These are phyloP conservation scores for Tripterygium wilfordii DNA, from an alignment of 177 flowering plant genomes.

Conservation along the genomic window DNA sequence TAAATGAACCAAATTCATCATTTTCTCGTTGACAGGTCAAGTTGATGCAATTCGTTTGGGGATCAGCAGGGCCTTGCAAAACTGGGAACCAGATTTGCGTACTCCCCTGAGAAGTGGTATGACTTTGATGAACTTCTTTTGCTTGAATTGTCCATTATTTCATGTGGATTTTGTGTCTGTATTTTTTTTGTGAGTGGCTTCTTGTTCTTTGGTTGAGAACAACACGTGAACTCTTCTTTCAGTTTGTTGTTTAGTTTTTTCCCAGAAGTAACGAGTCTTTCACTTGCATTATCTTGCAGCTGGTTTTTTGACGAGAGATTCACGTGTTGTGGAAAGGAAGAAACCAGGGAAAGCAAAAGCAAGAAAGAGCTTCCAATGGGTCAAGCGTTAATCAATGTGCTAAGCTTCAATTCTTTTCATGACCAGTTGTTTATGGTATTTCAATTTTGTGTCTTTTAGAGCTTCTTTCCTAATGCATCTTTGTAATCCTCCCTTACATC, in stretches of 20 bases:
- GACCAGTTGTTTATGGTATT: too few species aligned
- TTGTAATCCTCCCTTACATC: too few species aligned
- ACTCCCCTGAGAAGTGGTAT: constrained; percentile 69
- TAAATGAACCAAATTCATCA: not conserved
- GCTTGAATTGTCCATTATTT: too few species aligned
- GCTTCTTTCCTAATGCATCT: too few species aligned
- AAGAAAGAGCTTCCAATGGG: constrained; percentile 99
- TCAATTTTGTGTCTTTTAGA: too few species aligned
- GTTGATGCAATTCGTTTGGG: constrained; percentile 92
- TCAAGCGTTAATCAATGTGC: constrained; percentile 72
- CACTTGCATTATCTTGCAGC: constrained; percentile 27
- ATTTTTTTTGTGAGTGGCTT: too few species aligned
- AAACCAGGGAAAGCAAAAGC: constrained; percentile 99
- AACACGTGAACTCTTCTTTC: too few species aligned
- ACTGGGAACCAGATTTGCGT: constrained; percentile 90
- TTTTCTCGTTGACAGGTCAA: constrained; percentile 57
- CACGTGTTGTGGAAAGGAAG: constrained; percentile 93
- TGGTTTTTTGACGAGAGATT: constrained; percentile 91
- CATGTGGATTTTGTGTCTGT: too few species aligned
- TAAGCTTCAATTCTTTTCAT: too few species aligned
- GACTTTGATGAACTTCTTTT: not conserved
- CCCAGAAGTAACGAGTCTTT: not conserved
- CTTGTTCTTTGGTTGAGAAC: too few species aligned
- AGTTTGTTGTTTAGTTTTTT: not conserved
- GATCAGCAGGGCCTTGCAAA: constrained; percentile 93